Percentiles rank a stretch among this genome's conserved stretches.
Evolutionary conservation across 768 basidiomycete species (phyloP).

Genomic region (Jaapia argillacea): DNA sequence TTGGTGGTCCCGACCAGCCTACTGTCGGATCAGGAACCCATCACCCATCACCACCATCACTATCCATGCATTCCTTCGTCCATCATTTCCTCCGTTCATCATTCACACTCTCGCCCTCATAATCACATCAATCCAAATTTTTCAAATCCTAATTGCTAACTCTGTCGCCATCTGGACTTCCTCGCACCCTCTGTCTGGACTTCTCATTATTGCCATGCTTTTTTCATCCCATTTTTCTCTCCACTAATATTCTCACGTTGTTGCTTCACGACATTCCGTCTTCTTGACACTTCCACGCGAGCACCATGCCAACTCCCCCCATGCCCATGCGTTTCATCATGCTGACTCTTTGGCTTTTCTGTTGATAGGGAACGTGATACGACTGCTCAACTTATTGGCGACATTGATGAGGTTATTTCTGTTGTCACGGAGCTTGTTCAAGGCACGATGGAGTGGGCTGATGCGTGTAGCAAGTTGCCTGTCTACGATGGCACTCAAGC

Average conservation of each 20-base stretch:
- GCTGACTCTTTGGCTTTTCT: neutral
- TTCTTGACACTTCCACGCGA: neutral
- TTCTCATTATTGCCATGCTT: too few species aligned
- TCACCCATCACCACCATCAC: too few species aligned
- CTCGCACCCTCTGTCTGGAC: too few species aligned
- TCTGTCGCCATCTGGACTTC: too few species aligned
- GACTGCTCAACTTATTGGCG: slow-evolving; percentile 84
- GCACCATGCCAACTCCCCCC: neutral
- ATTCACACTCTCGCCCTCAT: too few species aligned
- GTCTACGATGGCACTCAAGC: slow-evolving; percentile 89
- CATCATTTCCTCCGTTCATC: too few species aligned
- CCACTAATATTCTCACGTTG: slow-evolving; percentile 2
- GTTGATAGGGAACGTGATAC: slow-evolving; percentile 81
- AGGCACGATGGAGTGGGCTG: slow-evolving; percentile 68
- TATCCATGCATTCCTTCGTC: neutral
- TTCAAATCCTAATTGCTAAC: too few species aligned
- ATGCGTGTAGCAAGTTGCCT: slow-evolving; percentile 60
- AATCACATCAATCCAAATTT: too few species aligned
- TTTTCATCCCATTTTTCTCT: slow-evolving; percentile 3
- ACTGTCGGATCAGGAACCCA: too few species aligned
- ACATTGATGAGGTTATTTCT: slow-evolving; percentile 80
- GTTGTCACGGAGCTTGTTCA: slow-evolving; percentile 72
- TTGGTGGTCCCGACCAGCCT: too few species aligned
- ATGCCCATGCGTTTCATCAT: neutral
- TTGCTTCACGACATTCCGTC: neutral